Base-by-base conservation (phyloP, 352 stramenopile species). In the Peronospora destructor region DNA sequence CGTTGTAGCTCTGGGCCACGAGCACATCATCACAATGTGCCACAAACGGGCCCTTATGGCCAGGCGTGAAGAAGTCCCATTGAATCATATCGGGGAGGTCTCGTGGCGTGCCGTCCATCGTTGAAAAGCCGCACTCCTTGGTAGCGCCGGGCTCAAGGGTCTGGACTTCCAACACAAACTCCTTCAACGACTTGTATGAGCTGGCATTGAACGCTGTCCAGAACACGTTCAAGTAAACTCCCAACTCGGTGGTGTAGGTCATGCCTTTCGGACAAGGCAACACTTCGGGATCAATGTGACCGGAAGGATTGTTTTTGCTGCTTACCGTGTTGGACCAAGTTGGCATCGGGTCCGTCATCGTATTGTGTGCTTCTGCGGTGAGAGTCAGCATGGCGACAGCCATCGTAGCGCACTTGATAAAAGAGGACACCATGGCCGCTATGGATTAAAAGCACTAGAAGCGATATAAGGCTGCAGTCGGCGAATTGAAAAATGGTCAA, bases 1-100 rank as follows among this genome's bases (percentile, higher is more conserved):
- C 71, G 44, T 82, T 73, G 42, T 56, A 62, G 53, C 74, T 55
- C 37, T 71, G 44, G 23, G 68, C 66, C 19, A 72, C 67, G 12
- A 69, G 49, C 17, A 29, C 64, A 21, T 74, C 59, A 23, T 78
- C 68, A 38, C 71, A 82, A 49, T 61, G 76, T 6, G 73, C 44
- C 43, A 75, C 67, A 14, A 66, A 74, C 19, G 71, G 71, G 4
- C 71, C 71, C 14, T 74, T 58, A 41, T 77, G 68, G 1, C 57
- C 59, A 16, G 45, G 38, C 21, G 65, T 73, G 47, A 77, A 76
- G 14, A 68, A 68, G 17, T 75, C 64, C 59, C 64, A 72, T 42
- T 64, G 46, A 6, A 72, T 57, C 23, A 56, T 16, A n/a, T 63
- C 51, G 0, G 64, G 64, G 6, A 72, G 46, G 4, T 56, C 55